A percentile compares a stretch with the other conserved stretches of the same genome.
These are phyloP conservation scores for Vicia villosa DNA, from an alignment of 306 rosid species.

Conservation along the genomic window DNA sequence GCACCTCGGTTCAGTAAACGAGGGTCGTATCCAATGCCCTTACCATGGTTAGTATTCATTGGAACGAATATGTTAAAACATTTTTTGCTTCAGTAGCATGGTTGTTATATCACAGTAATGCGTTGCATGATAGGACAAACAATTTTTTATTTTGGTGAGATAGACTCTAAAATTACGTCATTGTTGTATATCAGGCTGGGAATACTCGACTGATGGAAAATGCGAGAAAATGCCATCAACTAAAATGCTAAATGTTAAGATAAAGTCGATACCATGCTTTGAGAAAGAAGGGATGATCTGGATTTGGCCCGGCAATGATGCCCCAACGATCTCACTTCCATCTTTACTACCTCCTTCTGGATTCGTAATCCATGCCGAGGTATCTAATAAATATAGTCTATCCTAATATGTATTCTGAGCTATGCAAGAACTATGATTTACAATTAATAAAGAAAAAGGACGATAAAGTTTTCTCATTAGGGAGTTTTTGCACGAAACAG, in stretches of 20 bases:
- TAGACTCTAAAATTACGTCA: conserved; percentile 27
- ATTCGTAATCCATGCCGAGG: conserved; percentile 91
- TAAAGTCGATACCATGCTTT: conserved; percentile 85
- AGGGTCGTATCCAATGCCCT: conserved; percentile 94
- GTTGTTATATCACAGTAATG: not conserved
- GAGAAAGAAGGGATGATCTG: conserved; percentile 96
- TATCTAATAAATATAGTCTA: conserved; percentile 32
- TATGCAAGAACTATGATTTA: conserved; percentile 23
- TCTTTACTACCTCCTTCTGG: conserved; percentile 90
- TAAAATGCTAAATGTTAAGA: conserved; percentile 59
- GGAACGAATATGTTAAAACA: not conserved
- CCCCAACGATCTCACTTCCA: conserved; percentile 74
- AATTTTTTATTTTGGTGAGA: not conserved
- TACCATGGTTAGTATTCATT: conserved; percentile 74
- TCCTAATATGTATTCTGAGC: not conserved
- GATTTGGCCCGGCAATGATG: conserved; percentile 98
- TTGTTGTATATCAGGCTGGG: conserved; percentile 80
- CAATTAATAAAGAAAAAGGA: not conserved
- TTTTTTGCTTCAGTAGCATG: not conserved
- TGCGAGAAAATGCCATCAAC: conserved; percentile 99
- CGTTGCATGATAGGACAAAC: conserved; percentile 2
- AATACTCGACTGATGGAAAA: conserved; percentile 87
- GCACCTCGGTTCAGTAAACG: conserved; percentile 87
- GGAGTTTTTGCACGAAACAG: conserved; percentile 44
- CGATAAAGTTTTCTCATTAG: conserved; percentile 29